Percentiles rank a stretch among this genome's conserved stretches.
These are phyloP conservation scores for Neurospora sp. DNA, from an alignment of 495 filamentous ascomycete genomes.

Conservation along the genomic window DNA sequence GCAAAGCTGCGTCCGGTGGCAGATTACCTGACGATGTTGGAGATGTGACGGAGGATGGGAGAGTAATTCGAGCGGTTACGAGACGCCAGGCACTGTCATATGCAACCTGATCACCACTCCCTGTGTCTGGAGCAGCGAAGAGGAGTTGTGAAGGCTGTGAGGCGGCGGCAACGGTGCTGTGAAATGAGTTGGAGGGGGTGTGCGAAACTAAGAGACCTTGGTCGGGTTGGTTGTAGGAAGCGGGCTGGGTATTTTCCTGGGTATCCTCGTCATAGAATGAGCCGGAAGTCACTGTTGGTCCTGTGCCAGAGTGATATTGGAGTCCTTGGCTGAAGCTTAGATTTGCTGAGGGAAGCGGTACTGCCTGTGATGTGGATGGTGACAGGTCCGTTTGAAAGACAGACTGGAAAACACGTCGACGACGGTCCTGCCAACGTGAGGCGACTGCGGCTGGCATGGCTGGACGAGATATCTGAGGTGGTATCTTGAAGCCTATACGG, in stretches of 20 bases:
- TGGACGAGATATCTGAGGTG: neutral
- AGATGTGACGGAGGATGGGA: constrained; percentile 39
- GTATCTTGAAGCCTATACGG: neutral
- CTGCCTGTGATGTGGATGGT: constrained; percentile 33
- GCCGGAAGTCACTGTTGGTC: constrained; percentile 2
- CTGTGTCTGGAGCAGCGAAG: constrained; percentile 12
- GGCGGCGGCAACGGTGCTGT: constrained; percentile 6
- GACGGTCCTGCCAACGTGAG: constrained; percentile 31
- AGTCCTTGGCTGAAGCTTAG: neutral
- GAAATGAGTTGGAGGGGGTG: constrained; percentile 2
- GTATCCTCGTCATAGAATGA: constrained; percentile 5
- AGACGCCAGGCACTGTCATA: constrained; percentile 63
- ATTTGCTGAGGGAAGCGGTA: constrained; percentile 16
- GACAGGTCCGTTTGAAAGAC: constrained; percentile 39
- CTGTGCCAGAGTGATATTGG: constrained; percentile 3
- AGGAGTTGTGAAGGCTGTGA: constrained; percentile 10
- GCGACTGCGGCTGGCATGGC: constrained; percentile 18
- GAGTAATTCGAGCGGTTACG: constrained; percentile 50
- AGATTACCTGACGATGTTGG: constrained; percentile 33
- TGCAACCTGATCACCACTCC: constrained; percentile 41
- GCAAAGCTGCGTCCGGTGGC: constrained; percentile 26
- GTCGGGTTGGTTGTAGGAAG: neutral
- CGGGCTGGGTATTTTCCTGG: neutral
- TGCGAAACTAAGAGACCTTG: neutral
- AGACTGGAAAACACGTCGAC: constrained; percentile 37